These are phyloP conservation scores for Penicillium sp. DNA, from an alignment of 2,329 filamentous ascomycete species.

Conservation along the genomic window DNA sequence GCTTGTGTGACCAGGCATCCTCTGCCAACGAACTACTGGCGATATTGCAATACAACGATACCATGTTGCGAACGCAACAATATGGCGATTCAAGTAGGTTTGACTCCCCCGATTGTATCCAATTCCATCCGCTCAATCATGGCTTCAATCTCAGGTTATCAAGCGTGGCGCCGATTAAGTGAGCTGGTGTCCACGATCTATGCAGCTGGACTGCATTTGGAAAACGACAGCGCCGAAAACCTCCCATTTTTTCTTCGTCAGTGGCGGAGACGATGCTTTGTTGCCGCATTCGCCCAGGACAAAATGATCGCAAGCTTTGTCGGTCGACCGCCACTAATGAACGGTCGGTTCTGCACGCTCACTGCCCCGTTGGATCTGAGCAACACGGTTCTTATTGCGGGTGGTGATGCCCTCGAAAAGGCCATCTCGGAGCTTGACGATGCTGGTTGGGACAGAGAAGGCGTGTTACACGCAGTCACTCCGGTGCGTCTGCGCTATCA, in stretches of 20 bases:
- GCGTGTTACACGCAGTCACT: slow-evolving; percentile 20
- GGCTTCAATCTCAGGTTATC: slow-evolving; percentile 39
- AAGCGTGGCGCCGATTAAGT: slow-evolving; percentile 51
- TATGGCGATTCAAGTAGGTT: slow-evolving; percentile 38
- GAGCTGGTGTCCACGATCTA: slow-evolving; percentile 51
- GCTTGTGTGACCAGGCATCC: slow-evolving; percentile 36
- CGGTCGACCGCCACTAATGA: slow-evolving; percentile 52
- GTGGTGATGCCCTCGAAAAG: slow-evolving; percentile 24
- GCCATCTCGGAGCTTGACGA: slow-evolving; percentile 30
- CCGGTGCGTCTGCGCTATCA: slow-evolving; percentile 29
- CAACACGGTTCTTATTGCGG: slow-evolving; percentile 30
- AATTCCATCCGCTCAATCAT: background rate
- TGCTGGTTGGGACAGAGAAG: slow-evolving; percentile 31
- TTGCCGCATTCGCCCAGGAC: slow-evolving; percentile 48
- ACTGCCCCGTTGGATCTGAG: slow-evolving; percentile 38
- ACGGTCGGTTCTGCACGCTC: slow-evolving; percentile 46
- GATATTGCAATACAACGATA: slow-evolving; percentile 38
- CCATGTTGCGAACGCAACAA: slow-evolving; percentile 35
- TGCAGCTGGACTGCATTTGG: slow-evolving; percentile 52
- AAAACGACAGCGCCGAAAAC: slow-evolving; percentile 30
- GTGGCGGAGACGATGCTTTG: slow-evolving; percentile 45
- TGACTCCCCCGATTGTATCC: slow-evolving; percentile 28
- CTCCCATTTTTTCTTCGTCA: slow-evolving; percentile 45
- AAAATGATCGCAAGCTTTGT: slow-evolving; percentile 54
- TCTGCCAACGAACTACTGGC: slow-evolving; percentile 37